Evolutionary conservation across 2,329 filamentous ascomycete genomes (phyloP).

Genomic region (Leptosphaerulina australis): DNA sequence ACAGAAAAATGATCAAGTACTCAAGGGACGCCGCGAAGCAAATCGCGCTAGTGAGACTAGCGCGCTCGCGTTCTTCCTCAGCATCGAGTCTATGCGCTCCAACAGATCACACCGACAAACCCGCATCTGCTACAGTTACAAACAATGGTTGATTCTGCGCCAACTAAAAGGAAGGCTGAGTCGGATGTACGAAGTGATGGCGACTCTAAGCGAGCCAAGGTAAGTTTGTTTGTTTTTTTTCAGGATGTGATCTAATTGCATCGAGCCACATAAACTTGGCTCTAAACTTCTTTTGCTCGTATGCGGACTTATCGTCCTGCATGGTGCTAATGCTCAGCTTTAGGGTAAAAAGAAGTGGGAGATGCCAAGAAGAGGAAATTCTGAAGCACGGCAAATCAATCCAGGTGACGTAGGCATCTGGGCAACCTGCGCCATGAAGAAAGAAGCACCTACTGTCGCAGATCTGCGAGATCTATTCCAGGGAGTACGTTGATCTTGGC

Average conservation of each 20-base stretch:
- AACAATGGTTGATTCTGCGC: conserved; percentile 25
- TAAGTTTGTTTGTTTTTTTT: conserved; percentile 38
- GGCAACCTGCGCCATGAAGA: conserved; percentile 75
- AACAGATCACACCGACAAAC: background rate
- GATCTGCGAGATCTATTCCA: conserved; percentile 72
- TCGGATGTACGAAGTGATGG: conserved; percentile 30
- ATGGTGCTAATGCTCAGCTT: conserved; percentile 22
- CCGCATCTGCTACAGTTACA: background rate
- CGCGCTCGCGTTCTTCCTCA: background rate
- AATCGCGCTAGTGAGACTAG: conserved; percentile 7
- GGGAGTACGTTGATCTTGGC: conserved; percentile 57
- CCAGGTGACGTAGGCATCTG: conserved; percentile 76
- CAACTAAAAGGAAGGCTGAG: conserved; percentile 49
- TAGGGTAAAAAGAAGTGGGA: conserved; percentile 55
- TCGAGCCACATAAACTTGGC: conserved; percentile 22
- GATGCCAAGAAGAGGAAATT: conserved; percentile 45
- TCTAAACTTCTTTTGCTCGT: conserved; percentile 20
- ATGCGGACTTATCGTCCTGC: conserved; percentile 22
- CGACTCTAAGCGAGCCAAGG: conserved; percentile 48
- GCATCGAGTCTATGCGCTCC: background rate
- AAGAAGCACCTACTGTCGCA: conserved; percentile 70
- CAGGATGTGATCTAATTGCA: conserved; percentile 18
- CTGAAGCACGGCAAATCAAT: conserved; percentile 57
- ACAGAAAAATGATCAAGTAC: too few relatives aligned
- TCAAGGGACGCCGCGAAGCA: background rate